phyloP scores from a whole-genome alignment of 1,284 basidiomycete species.

The Apiotrichum siamense region DNA sequence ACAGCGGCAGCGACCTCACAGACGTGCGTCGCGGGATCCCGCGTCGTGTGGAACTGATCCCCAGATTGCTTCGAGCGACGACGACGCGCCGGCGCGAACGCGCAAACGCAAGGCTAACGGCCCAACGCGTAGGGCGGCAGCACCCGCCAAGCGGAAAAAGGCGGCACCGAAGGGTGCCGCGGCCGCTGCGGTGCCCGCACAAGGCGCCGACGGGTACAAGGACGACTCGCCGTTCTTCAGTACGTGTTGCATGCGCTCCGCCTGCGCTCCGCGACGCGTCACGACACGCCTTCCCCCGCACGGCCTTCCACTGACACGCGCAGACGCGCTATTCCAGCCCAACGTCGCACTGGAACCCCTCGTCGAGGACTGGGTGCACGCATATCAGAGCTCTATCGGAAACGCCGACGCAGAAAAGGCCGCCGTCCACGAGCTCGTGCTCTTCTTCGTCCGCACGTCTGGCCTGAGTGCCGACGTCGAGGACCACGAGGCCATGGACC shows the following conservation, averaged over 20 bases:
- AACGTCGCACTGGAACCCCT: slow-evolving; percentile 43
- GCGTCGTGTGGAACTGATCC: background rate
- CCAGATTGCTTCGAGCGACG: slow-evolving; percentile 4
- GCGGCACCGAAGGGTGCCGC: slow-evolving; percentile 8
- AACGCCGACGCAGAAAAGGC: slow-evolving; percentile 41
- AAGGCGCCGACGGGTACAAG: slow-evolving; percentile 29
- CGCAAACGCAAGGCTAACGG: slow-evolving; percentile 18
- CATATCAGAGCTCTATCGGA: slow-evolving; percentile 35
- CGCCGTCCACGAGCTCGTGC: slow-evolving; percentile 42
- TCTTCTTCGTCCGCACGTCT: slow-evolving; percentile 44
- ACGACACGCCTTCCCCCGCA: background rate
- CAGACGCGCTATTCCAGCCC: slow-evolving; percentile 42
- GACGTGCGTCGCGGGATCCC: background rate
- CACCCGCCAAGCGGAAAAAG: slow-evolving; percentile 12
- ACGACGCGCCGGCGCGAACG: slow-evolving; percentile 1
- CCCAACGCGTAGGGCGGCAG: slow-evolving; percentile 3
- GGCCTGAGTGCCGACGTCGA: slow-evolving; percentile 48
- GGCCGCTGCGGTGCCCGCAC: slow-evolving; percentile 5
- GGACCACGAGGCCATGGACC: slow-evolving; percentile 53
- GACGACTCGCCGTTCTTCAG: slow-evolving; percentile 38
- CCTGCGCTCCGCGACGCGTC: background rate
- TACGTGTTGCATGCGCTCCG: slow-evolving; percentile 9
- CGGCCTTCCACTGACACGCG: background rate
- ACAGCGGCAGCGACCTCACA: background rate
- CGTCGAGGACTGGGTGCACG: slow-evolving; percentile 47